These are phyloP conservation scores for Fusarium stilboides DNA, from an alignment of 2,329 filamentous ascomycete species.

Conservation along the genomic window DNA sequence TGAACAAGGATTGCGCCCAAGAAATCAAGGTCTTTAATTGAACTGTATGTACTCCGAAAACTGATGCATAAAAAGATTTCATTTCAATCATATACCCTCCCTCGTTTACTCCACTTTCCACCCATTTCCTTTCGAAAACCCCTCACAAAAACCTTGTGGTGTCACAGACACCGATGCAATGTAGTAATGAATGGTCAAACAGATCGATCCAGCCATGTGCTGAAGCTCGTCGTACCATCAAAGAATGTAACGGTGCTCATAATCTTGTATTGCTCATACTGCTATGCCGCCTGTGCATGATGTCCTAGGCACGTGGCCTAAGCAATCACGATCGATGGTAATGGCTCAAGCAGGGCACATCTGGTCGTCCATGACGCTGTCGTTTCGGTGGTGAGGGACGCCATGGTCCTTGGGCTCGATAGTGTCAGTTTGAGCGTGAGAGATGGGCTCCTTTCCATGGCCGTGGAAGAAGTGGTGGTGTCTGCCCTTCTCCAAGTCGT, in stretches of 20 bases:
- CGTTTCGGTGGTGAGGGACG: slow-evolving; percentile 32
- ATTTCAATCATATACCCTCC: slow-evolving; percentile 16
- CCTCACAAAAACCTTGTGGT: slow-evolving; percentile 3
- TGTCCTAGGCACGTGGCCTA: slow-evolving; percentile 11
- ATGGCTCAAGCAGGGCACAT: slow-evolving; percentile 21
- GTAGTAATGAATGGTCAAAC: slow-evolving; percentile 17
- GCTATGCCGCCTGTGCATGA: slow-evolving; percentile 16
- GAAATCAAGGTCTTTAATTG: slow-evolving; percentile 10
- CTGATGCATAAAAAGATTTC: slow-evolving; percentile 22
- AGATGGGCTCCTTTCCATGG: slow-evolving; percentile 21
- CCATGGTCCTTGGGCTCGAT: slow-evolving; percentile 32
- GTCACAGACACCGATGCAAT: slow-evolving; percentile 38
- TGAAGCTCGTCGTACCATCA: slow-evolving; percentile 17
- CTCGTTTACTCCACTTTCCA: slow-evolving; percentile 6
- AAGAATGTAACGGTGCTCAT: slow-evolving; percentile 14
- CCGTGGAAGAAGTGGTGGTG: slow-evolving; percentile 20
- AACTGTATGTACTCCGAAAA: slow-evolving; percentile 21
- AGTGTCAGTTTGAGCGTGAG: slow-evolving; percentile 38
- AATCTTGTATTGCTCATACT: slow-evolving; percentile 16
- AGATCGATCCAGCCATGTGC: slow-evolving; percentile 30
- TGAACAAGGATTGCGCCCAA: slow-evolving; percentile 1
- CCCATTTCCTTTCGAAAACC: slow-evolving; percentile 1
- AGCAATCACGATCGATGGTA: background rate
- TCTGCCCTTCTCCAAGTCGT: slow-evolving; percentile 45
- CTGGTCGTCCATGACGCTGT: slow-evolving; percentile 45